Evolutionary conservation across 1,284 basidiomycete species (phyloP).

Genomic region (Cystobasidiaceae sp.): DNA sequence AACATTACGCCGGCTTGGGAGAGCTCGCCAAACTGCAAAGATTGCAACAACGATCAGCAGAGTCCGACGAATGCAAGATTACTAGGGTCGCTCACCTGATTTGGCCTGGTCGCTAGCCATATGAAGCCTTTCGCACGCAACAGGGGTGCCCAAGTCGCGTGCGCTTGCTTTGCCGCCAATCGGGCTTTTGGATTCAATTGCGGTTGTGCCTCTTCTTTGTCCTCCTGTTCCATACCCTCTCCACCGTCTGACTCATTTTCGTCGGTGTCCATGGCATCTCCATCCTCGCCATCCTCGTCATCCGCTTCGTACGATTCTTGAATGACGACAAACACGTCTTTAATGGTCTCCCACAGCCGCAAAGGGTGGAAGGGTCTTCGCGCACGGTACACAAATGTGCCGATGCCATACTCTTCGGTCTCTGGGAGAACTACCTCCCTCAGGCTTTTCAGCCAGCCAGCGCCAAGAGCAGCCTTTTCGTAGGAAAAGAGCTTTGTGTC

Average conservation of each 20-base stretch:
- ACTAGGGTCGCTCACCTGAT: conserved; percentile 8
- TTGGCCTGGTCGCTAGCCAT: conserved; percentile 48
- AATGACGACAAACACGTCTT: conserved; percentile 49
- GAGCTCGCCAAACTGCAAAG: conserved; percentile 49
- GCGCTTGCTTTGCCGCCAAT: conserved; percentile 47
- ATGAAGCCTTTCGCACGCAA: conserved; percentile 51
- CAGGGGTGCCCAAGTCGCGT: conserved; percentile 46
- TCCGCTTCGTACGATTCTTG: conserved; percentile 46
- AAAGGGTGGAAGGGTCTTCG: conserved; percentile 51
- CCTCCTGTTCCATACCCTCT: conserved; percentile 5
- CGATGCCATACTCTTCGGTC: conserved; percentile 49
- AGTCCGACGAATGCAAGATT: background rate
- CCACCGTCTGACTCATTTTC: background rate
- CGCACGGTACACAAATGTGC: conserved; percentile 47
- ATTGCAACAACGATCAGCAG: background rate
- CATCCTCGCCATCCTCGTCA: conserved; percentile 32
- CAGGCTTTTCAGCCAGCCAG: conserved; percentile 51
- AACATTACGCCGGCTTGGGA: conserved; percentile 51
- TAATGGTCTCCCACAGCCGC: conserved; percentile 50
- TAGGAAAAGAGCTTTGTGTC: conserved; percentile 48
- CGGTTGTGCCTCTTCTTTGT: conserved; percentile 44
- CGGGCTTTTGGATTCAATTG: conserved; percentile 49
- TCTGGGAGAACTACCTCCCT: conserved; percentile 50
- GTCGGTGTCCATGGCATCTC: conserved; percentile 15
- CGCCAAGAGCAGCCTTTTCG: conserved; percentile 49